Conservation (phyloP, 2,329 filamentous ascomycete species). For the Xylaria arbuscula region DNA sequence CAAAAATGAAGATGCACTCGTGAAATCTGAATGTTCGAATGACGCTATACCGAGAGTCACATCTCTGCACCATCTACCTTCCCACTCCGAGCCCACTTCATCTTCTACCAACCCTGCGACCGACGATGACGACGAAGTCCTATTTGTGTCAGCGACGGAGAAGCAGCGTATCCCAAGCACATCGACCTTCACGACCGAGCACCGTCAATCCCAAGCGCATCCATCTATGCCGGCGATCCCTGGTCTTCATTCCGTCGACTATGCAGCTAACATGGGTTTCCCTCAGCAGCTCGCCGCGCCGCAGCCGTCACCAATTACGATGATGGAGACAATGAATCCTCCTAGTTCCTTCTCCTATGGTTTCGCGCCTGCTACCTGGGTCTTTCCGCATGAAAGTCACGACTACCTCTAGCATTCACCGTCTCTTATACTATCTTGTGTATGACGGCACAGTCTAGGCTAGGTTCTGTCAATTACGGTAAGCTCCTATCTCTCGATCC, state of each 20-base stretch:
- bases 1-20: slow-evolving; percentile 49
- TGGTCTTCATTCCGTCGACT: slow-evolving; percentile 45
- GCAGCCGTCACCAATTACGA: neutral
- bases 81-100: slow-evolving; percentile 27
- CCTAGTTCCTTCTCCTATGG: slow-evolving; percentile 44
- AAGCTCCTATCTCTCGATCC: neutral
- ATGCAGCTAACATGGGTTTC: slow-evolving; percentile 47
- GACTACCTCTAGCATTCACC: slow-evolving; percentile 40
- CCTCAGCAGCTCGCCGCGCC: slow-evolving; percentile 39
- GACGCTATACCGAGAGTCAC: slow-evolving; percentile 29
- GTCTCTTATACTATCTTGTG: neutral
- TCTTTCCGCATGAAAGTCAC: slow-evolving; percentile 44
- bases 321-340: slow-evolving; percentile 28
- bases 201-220: slow-evolving; percentile 35
- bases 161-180: slow-evolving; percentile 36
- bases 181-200: slow-evolving; percentile 23
- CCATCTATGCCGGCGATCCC: slow-evolving; percentile 37
- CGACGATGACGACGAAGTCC: slow-evolving; percentile 49
- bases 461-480: slow-evolving; percentile 17
- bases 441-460: neutral
- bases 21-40: slow-evolving; percentile 48
- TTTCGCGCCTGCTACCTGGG: slow-evolving; percentile 41
- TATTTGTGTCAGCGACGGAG: slow-evolving; percentile 46
- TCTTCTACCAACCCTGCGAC: slow-evolving; percentile 30
- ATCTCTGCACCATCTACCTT: slow-evolving; percentile 24